Conservation (phyloP, 768 basidiomycete genomes). For the Pholiota microspora region DNA sequence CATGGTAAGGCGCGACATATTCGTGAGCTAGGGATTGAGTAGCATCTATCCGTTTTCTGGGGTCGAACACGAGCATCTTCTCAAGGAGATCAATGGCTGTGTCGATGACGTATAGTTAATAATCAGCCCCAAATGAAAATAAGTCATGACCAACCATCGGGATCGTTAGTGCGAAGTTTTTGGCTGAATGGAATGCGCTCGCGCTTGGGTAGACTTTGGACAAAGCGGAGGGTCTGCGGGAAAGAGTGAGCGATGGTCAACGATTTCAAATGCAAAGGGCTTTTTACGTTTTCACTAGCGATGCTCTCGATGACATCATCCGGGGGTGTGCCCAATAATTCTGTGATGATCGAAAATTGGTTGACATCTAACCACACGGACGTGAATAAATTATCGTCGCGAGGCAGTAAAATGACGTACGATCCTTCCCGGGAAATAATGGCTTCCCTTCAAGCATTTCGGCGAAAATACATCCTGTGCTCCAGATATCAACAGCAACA, state of each 20-base stretch:
- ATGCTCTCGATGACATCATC: conserved; percentile 99
- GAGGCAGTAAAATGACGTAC: conserved; percentile 52
- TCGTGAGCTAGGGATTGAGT: conserved; percentile 86
- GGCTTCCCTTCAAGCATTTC: conserved; percentile 99
- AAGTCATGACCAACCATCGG: conserved; percentile 58
- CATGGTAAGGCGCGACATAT: conserved; percentile 97
- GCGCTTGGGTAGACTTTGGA: conserved; percentile 96
- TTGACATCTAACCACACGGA: conserved; percentile 74
- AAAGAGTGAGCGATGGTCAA: conserved; percentile 5
- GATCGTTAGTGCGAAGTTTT: conserved; percentile 87
- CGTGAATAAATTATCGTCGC: conserved; percentile 10
- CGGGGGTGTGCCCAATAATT: conserved; percentile 95
- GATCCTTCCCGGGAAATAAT: conserved; percentile 98
- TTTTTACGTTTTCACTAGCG: conserved; percentile 88
- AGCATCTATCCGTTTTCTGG: conserved; percentile 94
- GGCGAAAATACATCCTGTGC: conserved; percentile 98
- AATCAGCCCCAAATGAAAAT: background rate
- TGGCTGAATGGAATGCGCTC: conserved; percentile 94
- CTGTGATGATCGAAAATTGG: conserved; percentile 99
- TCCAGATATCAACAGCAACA: conserved; percentile 99
- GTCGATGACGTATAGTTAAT: conserved; percentile 6
- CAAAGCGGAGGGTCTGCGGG: conserved; percentile 89
- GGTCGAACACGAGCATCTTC: conserved; percentile 99
- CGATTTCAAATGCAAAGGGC: conserved; percentile 16
- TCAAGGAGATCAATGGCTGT: conserved; percentile 93